Evolutionary conservation across 2,329 filamentous ascomycete genomes (phyloP).

Genomic region (Aquanectria penicillioides): DNA sequence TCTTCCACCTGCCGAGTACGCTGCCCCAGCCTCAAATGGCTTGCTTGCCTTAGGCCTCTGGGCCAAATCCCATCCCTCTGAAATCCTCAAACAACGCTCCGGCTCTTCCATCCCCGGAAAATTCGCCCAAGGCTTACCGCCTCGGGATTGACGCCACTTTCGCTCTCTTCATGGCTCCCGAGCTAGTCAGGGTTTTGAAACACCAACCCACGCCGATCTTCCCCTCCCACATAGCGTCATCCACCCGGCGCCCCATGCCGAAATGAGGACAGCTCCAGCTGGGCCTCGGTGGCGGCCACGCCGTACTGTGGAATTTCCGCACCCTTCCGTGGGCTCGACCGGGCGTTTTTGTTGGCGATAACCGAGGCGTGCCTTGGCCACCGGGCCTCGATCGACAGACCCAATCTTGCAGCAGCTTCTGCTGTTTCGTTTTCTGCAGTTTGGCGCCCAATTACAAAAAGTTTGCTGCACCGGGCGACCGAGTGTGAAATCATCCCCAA

Average conservation of each 20-base stretch:
- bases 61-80: too few species aligned
- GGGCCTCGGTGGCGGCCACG: background rate
- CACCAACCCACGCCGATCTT: slow-evolving; percentile 31
- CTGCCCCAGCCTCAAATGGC: background rate
- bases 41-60: background rate
- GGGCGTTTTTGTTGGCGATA: background rate
- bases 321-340: background rate
- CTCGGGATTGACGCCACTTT: slow-evolving; percentile 26
- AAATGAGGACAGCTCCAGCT: slow-evolving; percentile 19
- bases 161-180: slow-evolving; percentile 19
- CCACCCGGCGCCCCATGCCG: slow-evolving; percentile 10
- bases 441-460: too few species aligned
- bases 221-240: slow-evolving; percentile 23
- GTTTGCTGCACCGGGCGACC: too few species aligned
- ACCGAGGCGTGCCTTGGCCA: background rate
- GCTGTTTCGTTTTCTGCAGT: background rate
- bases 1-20: background rate
- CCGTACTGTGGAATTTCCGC: background rate
- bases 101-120: too few species aligned
- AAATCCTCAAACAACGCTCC: too few species aligned
- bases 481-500: background rate
- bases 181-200: slow-evolving; percentile 38
- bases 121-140: too few species aligned
- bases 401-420: background rate
- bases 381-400: background rate